phyloP scores from a whole-genome alignment of 2,329 filamentous ascomycete species.

The Pseudocercospora eumusae region DNA sequence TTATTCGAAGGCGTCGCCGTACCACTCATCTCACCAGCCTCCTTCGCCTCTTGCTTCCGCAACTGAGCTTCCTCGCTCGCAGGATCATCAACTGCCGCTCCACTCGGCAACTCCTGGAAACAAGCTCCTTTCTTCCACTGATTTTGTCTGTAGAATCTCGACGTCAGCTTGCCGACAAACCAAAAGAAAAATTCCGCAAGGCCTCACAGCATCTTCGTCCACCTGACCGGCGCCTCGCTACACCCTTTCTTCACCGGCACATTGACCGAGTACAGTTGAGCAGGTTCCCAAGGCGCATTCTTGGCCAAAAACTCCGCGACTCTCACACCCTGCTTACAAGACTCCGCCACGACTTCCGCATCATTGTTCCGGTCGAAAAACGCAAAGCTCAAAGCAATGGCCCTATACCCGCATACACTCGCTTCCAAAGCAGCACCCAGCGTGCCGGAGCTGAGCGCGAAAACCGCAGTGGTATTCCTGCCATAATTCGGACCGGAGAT shows the following conservation, averaged over 20 bases:
- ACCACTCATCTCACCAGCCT: conserved; percentile 39
- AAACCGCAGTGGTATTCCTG: conserved; percentile 54
- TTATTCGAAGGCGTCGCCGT: conserved; percentile 39
- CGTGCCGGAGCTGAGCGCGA: conserved; percentile 52
- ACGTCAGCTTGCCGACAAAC: not conserved
- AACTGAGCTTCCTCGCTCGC: conserved; percentile 69
- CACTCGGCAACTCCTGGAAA: conserved; percentile 76
- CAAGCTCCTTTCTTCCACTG: conserved; percentile 83
- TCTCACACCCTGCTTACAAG: conserved; percentile 70
- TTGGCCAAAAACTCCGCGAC: conserved; percentile 76
- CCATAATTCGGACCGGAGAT: conserved; percentile 55
- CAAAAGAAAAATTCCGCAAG: not conserved
- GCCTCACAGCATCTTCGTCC: conserved; percentile 68
- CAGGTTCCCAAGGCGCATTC: conserved; percentile 67
- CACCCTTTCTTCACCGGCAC: conserved; percentile 81
- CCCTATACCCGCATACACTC: conserved; percentile 50
- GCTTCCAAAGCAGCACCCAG: conserved; percentile 55
- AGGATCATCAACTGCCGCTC: conserved; percentile 58
- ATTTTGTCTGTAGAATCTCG: conserved; percentile 66
- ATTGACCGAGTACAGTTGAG: conserved; percentile 79
- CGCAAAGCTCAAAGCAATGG: conserved; percentile 85
- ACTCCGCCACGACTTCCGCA: conserved; percentile 74
- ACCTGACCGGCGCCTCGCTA: conserved; percentile 69
- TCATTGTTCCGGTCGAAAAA: conserved; percentile 88
- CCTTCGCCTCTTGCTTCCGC: conserved; percentile 61